Conservation (phyloP, 2,329 filamentous ascomycete genomes). For the Metarhizium rileyi region DNA sequence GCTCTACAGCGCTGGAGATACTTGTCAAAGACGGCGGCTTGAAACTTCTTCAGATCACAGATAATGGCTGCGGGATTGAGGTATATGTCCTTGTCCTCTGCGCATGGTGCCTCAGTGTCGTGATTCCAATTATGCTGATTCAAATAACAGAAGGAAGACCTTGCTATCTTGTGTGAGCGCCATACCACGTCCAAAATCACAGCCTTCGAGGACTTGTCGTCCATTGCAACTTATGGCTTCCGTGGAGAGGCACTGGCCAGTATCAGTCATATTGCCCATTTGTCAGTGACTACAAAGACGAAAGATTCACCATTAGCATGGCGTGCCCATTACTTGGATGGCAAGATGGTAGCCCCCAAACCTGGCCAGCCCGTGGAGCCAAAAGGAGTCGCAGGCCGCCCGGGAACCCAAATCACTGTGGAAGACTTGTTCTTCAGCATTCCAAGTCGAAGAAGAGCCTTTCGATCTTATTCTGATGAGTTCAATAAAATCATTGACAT, state of each 20-base stretch:
- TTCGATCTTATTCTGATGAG: conserved; percentile 85
- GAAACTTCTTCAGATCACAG: conserved; percentile 91
- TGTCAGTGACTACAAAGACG: conserved; percentile 90
- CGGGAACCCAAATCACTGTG: conserved; percentile 89
- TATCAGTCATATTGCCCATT: conserved; percentile 95
- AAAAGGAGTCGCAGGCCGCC: conserved; percentile 76
- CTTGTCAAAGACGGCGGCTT: conserved; percentile 90
- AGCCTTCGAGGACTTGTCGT: conserved; percentile 80
- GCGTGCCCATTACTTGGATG: conserved; percentile 79
- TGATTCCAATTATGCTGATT: not conserved
- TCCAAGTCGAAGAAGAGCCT: conserved; percentile 76
- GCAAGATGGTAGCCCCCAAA: conserved; percentile 72
- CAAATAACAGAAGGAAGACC: conserved; percentile 63
- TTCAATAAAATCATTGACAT: conserved; percentile 97
- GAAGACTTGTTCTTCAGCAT: conserved; percentile 98
- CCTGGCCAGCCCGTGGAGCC: conserved; percentile 81
- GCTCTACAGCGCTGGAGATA: conserved; percentile 82
- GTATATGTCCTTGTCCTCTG: conserved; percentile 36
- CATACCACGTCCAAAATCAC: conserved; percentile 97
- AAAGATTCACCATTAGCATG: conserved; percentile 80
- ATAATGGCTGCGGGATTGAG: conserved; percentile 93
- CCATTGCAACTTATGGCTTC: conserved; percentile 95
- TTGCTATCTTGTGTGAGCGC: conserved; percentile 85
- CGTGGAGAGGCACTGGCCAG: conserved; percentile 92
- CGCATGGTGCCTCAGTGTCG: not conserved